A percentile compares a stretch with the other conserved stretches of the same genome.
Conservation (phyloP, 768 basidiomycete genomes). For the Boletus subparvulus region DNA sequence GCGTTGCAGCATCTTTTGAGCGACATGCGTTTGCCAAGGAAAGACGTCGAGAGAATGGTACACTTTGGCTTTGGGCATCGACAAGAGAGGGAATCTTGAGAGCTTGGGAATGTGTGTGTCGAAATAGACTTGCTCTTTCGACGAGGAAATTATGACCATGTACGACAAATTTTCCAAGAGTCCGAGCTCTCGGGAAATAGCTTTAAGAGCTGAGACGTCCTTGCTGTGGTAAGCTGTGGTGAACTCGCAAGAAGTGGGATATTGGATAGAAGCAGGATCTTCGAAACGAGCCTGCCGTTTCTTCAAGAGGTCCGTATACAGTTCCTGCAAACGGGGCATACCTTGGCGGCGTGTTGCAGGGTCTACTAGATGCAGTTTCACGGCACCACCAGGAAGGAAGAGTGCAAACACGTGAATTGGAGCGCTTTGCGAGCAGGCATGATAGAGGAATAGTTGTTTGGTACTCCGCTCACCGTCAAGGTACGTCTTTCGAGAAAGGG, state of each 20-base stretch:
- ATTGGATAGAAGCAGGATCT: slow-evolving; percentile 51
- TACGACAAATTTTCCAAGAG: slow-evolving; percentile 71
- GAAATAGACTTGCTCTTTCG: slow-evolving; percentile 81
- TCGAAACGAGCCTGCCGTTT: slow-evolving; percentile 47
- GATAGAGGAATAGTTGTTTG: slow-evolving; percentile 87
- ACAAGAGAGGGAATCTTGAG: slow-evolving; percentile 81
- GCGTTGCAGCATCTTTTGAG: slow-evolving; percentile 78
- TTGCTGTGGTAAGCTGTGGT: slow-evolving; percentile 73
- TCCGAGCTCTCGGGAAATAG: slow-evolving; percentile 84
- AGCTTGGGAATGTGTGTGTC: slow-evolving; percentile 70
- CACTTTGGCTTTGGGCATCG: slow-evolving; percentile 76
- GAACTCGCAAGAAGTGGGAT: slow-evolving; percentile 63
- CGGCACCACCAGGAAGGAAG: slow-evolving; percentile 69
- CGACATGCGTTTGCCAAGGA: slow-evolving; percentile 85
- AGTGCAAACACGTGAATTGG: slow-evolving; percentile 85
- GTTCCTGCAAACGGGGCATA: slow-evolving; percentile 71
- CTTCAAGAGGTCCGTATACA: slow-evolving; percentile 62
- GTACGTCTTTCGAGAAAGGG: slow-evolving; percentile 65
- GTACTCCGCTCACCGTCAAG: slow-evolving; percentile 66
- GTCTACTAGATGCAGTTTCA: slow-evolving; percentile 88
- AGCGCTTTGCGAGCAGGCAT: slow-evolving; percentile 70
- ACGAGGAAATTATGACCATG: slow-evolving; percentile 81
- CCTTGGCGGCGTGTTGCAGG: slow-evolving; percentile 83
- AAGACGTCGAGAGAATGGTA: slow-evolving; percentile 79
- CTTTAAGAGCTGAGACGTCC: slow-evolving; percentile 78